Evolutionary conservation across 2,329 filamentous ascomycete genomes (phyloP).

Genomic region (Phialophora chinensis): DNA sequence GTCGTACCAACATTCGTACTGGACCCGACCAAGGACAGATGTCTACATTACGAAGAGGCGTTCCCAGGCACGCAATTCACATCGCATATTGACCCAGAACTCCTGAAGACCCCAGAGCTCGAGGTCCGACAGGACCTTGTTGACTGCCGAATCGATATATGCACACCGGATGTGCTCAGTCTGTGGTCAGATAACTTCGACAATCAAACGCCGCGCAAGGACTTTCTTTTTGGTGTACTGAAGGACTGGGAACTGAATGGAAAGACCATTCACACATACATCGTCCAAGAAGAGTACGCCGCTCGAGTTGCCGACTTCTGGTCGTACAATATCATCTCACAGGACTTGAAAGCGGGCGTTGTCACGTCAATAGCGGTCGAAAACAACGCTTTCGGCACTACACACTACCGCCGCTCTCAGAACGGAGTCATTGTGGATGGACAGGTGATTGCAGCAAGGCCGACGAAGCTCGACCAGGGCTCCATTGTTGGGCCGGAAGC

Average conservation of each 20-base stretch:
- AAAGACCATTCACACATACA: conserved; percentile 92
- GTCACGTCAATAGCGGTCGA: conserved; percentile 36
- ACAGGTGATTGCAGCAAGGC: conserved; percentile 70
- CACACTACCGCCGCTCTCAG: conserved; percentile 75
- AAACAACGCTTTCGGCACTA: conserved; percentile 74
- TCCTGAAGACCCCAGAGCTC: conserved; percentile 78
- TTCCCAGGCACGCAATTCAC: conserved; percentile 42
- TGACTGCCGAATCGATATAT: conserved; percentile 95
- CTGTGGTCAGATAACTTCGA: conserved; percentile 98
- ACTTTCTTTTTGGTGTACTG: conserved; percentile 88
- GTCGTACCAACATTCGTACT: conserved; percentile 84
- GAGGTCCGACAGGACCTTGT: conserved; percentile 87
- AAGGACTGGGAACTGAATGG: conserved; percentile 98
- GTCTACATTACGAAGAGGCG: conserved; percentile 94
- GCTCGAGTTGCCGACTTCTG: conserved; percentile 84
- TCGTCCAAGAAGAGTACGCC: conserved; percentile 81
- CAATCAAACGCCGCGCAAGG: conserved; percentile 85
- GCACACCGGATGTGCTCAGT: conserved; percentile 91
- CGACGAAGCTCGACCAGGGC: conserved; percentile 70
- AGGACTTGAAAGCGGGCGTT: conserved; percentile 57
- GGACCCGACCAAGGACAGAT: conserved; percentile 78
- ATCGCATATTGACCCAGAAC: conserved; percentile 75
- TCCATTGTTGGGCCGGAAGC: conserved; percentile 80
- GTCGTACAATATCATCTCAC: conserved; percentile 86
- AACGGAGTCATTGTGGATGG: conserved; percentile 59